Evolutionary conservation across 768 basidiomycete species (phyloP).

Genomic region (Leccinellum rugosiceps): DNA sequence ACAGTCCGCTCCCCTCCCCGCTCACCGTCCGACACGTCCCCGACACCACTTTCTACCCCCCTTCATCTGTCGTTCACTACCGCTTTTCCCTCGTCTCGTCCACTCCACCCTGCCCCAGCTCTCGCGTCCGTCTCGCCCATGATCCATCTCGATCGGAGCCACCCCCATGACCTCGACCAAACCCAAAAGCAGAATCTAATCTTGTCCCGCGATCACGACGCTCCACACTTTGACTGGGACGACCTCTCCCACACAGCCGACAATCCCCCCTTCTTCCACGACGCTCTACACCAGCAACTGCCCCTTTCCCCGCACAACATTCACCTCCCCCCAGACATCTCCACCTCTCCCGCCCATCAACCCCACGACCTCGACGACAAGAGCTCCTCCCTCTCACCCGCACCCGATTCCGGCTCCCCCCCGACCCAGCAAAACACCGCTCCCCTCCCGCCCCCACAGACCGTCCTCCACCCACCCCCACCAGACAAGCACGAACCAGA

Average conservation of each 20-base stretch:
- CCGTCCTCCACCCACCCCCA: slow-evolving; percentile 13
- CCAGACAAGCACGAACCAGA: slow-evolving; percentile 33
- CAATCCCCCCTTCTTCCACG: slow-evolving; percentile 27
- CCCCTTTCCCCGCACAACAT: slow-evolving; percentile 19
- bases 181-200: slow-evolving; percentile 42
- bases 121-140: slow-evolving; percentile 26
- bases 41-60: neutral
- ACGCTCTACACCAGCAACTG: slow-evolving; percentile 20
- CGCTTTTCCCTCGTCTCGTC: neutral
- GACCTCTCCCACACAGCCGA: slow-evolving; percentile 25
- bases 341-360: slow-evolving; percentile 12
- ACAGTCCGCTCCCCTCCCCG: neutral
- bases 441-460: slow-evolving; percentile 16
- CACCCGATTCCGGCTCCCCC: slow-evolving; percentile 44
- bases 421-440: slow-evolving; percentile 22
- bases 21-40: slow-evolving; percentile 3
- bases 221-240: slow-evolving; percentile 36
- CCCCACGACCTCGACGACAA: slow-evolving; percentile 36
- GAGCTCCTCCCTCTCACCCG: slow-evolving; percentile 57
- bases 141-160: slow-evolving; percentile 56
- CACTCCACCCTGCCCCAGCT: neutral
- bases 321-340: slow-evolving; percentile 6
- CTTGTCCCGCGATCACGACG: slow-evolving; percentile 35
- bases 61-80: neutral
- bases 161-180: slow-evolving; percentile 39